A percentile compares a stretch with the other conserved stretches of the same genome.
These are phyloP conservation scores for Dipodascopsis tothii DNA, from an alignment of 805 yeast species.

Conservation along the genomic window DNA sequence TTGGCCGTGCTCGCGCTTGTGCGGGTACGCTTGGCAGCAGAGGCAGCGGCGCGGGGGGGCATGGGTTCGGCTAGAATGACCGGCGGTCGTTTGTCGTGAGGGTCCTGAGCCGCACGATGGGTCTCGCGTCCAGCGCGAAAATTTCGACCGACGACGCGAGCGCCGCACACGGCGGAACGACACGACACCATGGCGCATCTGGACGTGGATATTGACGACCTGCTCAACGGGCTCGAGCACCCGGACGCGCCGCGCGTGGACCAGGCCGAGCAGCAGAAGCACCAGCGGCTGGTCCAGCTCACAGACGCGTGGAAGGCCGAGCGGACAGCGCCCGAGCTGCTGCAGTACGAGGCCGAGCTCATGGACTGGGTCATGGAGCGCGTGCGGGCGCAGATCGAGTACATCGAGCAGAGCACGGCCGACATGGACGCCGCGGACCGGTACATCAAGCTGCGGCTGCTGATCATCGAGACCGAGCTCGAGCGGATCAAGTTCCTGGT, in stretches of 20 bases:
- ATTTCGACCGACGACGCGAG: too few species aligned
- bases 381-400: constrained; percentile 55
- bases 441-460: constrained; percentile 67
- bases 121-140: background rate
- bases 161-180: constrained; percentile 1
- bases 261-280: constrained; percentile 22
- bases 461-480: constrained; percentile 84
- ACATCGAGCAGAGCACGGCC: constrained; percentile 69
- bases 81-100: constrained; percentile 5
- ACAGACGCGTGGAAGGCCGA: constrained; percentile 73
- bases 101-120: background rate
- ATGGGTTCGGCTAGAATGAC: too few species aligned
- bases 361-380: constrained; percentile 51
- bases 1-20: constrained; percentile 2
- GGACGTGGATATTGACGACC: constrained; percentile 25
- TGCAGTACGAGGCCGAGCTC: constrained; percentile 60
- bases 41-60: too few species aligned
- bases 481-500: constrained; percentile 78
- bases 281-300: constrained; percentile 39
- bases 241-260: constrained; percentile 1
- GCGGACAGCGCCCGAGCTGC: constrained; percentile 77
- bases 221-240: constrained; percentile 23
- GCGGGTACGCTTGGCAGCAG: too few species aligned
- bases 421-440: constrained; percentile 43
- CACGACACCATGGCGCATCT: constrained; percentile 1